phyloP scores from a whole-genome alignment of 352 stramenopile species.

The Globisporangium alternatum region DNA sequence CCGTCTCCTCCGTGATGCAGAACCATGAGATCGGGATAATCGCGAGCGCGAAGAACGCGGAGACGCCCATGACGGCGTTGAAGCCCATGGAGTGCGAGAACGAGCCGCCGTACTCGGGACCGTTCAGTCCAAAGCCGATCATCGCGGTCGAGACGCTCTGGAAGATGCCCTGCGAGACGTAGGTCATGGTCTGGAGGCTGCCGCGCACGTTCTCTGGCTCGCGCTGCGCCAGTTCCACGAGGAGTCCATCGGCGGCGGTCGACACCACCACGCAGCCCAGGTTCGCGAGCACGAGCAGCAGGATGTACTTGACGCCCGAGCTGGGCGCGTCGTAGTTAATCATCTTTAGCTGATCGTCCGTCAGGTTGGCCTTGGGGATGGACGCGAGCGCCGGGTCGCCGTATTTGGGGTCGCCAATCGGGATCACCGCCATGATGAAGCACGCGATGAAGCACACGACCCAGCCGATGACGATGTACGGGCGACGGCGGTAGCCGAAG shows the following conservation, averaged over 20 bases:
- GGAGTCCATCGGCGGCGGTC: slow-evolving; percentile 37
- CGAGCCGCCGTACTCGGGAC: slow-evolving; percentile 44
- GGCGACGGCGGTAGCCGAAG: slow-evolving; percentile 35
- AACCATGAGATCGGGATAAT: slow-evolving; percentile 42
- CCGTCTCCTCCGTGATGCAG: slow-evolving; percentile 45
- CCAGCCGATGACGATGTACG: slow-evolving; percentile 78
- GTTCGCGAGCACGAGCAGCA: slow-evolving; percentile 59
- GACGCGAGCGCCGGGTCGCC: slow-evolving; percentile 32
- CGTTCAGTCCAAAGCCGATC: slow-evolving; percentile 59
- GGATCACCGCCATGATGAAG: slow-evolving; percentile 34
- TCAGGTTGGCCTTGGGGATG: slow-evolving; percentile 31
- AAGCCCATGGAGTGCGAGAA: slow-evolving; percentile 42
- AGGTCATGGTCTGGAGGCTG: slow-evolving; percentile 60
- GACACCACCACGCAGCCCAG: slow-evolving; percentile 51
- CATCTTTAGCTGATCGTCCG: slow-evolving; percentile 31
- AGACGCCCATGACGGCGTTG: slow-evolving; percentile 50
- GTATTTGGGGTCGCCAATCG: slow-evolving; percentile 57
- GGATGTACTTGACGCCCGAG: slow-evolving; percentile 47
- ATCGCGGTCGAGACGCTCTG: slow-evolving; percentile 44
- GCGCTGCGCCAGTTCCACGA: slow-evolving; percentile 62
- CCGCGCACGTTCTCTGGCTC: slow-evolving; percentile 46
- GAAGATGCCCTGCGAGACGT: slow-evolving; percentile 29
- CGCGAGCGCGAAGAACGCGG: slow-evolving; percentile 27
- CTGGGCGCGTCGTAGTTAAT: slow-evolving; percentile 48
- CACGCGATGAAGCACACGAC: slow-evolving; percentile 30